These are phyloP conservation scores for Xylaria cubensis DNA, from an alignment of 495 filamentous ascomycete species.

Conservation along the genomic window DNA sequence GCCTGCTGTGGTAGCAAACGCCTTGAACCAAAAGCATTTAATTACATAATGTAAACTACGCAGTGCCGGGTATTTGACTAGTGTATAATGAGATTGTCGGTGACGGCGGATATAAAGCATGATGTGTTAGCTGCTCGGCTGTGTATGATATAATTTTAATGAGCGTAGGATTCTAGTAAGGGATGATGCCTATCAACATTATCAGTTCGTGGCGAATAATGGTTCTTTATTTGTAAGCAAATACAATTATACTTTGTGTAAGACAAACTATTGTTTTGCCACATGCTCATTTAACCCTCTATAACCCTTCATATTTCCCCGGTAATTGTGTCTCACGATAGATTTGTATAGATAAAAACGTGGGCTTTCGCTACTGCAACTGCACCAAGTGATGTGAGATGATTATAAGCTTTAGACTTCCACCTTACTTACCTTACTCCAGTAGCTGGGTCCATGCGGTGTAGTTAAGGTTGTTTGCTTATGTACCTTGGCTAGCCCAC, in stretches of 20 bases:
- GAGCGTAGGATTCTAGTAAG: neutral
- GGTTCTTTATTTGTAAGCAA: neutral
- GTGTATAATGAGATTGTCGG: neutral
- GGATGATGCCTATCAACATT: neutral
- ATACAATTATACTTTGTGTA: neutral
- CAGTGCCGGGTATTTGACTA: neutral
- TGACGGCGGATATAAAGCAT: neutral
- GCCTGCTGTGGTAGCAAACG: neutral
- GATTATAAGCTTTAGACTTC: neutral
- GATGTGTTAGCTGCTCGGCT: neutral
- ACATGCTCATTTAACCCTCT: neutral
- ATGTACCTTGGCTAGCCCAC: neutral
- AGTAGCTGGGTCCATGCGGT: neutral
- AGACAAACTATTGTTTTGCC: neutral
- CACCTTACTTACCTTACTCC: neutral
- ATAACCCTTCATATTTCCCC: neutral
- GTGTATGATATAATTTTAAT: constrained; percentile 11
- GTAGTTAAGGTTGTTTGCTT: neutral
- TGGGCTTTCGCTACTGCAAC: neutral
- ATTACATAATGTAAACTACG: neutral
- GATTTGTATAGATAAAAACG: neutral
- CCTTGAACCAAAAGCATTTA: neutral
- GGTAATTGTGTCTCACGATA: neutral
- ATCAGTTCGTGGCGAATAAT: neutral
- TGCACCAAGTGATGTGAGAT: neutral